A percentile compares a stretch with the other conserved stretches of the same genome.
Conservation (phyloP, 139 green algal species). For the Mesotaenium endlicherianum region DNA sequence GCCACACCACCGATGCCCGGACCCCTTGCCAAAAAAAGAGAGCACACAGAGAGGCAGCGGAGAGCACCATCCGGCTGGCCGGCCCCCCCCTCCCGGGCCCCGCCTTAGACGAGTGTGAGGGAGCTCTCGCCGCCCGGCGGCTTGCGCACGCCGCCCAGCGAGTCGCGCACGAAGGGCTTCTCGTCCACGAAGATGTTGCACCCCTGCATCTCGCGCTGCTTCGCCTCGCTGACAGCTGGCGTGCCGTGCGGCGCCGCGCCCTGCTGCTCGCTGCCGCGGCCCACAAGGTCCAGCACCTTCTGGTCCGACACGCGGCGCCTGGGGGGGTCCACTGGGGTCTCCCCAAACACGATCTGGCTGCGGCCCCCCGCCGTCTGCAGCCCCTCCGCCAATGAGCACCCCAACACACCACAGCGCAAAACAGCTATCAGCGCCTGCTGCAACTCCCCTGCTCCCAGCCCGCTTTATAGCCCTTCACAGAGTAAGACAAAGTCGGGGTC, state of each 20-base stretch:
- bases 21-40: no score
- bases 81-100: no score
- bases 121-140: constrained; percentile 21
- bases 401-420: no score
- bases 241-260: neutral
- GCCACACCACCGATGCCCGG: no score
- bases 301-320: neutral
- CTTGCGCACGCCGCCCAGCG: constrained; percentile 12
- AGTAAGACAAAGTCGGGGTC: no score
- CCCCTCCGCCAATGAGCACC: no score
- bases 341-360: constrained; percentile 7
- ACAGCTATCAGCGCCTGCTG: no score
- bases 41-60: no score
- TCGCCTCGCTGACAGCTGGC: constrained; percentile 6
- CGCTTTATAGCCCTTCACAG: no score
- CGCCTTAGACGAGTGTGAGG: constrained; percentile 19
- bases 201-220: constrained; percentile 6
- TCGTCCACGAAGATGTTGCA: constrained; percentile 24
- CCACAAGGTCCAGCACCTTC: constrained; percentile 4
- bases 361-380: neutral
- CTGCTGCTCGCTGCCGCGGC: neutral
- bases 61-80: no score
- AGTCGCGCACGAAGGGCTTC: constrained; percentile 7
- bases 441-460: no score
- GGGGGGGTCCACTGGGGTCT: neutral